These are phyloP conservation scores for Psophocarpus tetragonolobus DNA, from an alignment of 306 rosid species.

Conservation along the genomic window DNA sequence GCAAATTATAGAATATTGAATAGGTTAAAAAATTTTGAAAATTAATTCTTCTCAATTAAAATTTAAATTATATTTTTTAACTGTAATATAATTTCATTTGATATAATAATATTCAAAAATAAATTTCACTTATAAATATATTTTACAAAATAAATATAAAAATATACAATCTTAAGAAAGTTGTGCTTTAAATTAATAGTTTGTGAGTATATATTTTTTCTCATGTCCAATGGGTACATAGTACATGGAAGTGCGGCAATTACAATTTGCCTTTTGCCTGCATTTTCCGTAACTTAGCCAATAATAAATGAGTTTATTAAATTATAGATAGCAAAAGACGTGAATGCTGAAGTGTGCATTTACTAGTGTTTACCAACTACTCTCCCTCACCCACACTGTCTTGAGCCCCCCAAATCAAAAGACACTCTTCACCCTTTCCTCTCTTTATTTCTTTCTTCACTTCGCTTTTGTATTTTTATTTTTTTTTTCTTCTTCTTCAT, in stretches of 20 bases:
- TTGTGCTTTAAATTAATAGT: too few species aligned
- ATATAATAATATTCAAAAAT: too few species aligned
- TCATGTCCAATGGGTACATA: neutral
- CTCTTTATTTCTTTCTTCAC: neutral
- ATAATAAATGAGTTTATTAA: neutral
- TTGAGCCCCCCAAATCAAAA: conserved; percentile 29
- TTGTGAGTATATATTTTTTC: neutral
- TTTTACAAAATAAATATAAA: too few species aligned
- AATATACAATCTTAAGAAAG: too few species aligned
- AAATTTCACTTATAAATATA: too few species aligned
- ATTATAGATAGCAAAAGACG: neutral
- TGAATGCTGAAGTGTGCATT: conserved; percentile 33
- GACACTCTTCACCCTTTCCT: neutral
- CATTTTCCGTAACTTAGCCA: neutral
- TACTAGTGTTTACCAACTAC: conserved; percentile 41
- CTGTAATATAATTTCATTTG: too few species aligned
- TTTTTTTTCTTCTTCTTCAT: neutral
- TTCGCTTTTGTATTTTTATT: too few species aligned
- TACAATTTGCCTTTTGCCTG: neutral
- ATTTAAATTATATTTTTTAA: too few species aligned
- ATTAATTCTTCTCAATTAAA: too few species aligned
- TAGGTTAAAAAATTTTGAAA: too few species aligned
- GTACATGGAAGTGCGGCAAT: neutral
- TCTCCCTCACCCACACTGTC: too few species aligned
- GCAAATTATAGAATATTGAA: too few species aligned